Base-by-base conservation (phyloP, 768 basidiomycete genomes). In the Pulveroboletus ravenelii region DNA sequence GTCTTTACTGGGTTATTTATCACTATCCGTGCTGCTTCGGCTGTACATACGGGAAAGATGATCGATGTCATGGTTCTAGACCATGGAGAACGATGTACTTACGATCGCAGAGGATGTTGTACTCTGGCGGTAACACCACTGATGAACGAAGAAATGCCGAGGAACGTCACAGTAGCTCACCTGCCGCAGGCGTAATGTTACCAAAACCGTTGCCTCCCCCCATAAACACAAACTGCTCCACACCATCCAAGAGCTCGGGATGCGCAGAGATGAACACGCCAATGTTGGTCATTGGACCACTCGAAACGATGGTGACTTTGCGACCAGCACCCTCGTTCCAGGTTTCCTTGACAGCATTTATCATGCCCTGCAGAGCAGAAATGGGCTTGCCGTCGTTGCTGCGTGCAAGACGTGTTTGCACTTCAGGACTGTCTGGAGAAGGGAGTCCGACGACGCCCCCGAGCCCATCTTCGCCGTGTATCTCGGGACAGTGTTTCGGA, bases 141-240 rank as follows among this genome's bases (percentile, higher is more conserved):
- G 18, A 44, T 48, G 18, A 42, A 14, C 14, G 27, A 36, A 20
- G 45, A 20, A 47, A 37, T 31, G 20, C 29, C 8, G 32, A 45
- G n/a, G 31, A 30, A 15, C 10, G 17, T 18, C 18, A 14, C 23
- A 4, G 12, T 51, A 3, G 53, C 69, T 40, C 50, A 82, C 83
- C 82, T 59, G 89, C 89, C 10, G 81, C 84, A 13, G 90, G 73
- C 8, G 87, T 84, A 30, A 85, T 74, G 61, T 93, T 94, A 0
- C 92, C 91, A 20, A 89, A 62, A 9, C 91, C 91, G 27, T 90
- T 83, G 3, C 82, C 90, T n/a, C 92, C 92, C 10, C 92, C 92
- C 92, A 95, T 94, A 60, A 91, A 76, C 13, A 81, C 76, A 38
- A 82, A 70, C 47, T 78, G 69, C 37, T 75, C 73, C 6, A 83